phyloP scores from a whole-genome alignment of 139 green algal genomes.

The Edaphochlamys debaryana region DNA sequence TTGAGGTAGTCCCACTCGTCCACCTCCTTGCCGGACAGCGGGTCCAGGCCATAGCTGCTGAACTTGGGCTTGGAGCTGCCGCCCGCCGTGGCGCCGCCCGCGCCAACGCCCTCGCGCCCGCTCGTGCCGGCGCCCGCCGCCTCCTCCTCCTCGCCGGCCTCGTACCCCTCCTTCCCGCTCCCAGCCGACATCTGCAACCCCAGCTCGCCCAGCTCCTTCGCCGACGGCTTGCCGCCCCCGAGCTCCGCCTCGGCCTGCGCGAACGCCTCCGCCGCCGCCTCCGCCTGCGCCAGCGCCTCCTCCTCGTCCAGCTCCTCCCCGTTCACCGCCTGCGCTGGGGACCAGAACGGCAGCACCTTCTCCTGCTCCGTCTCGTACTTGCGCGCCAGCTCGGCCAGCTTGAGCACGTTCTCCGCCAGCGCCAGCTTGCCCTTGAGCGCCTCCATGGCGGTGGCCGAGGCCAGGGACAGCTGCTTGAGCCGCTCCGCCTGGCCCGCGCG shows the following conservation, averaged over 20 bases:
- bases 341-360: slow-evolving; percentile 80
- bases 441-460: slow-evolving; percentile 57
- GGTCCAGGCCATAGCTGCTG: slow-evolving; percentile 54
- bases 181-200: too few relatives aligned
- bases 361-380: slow-evolving; percentile 86
- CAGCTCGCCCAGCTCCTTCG: slow-evolving; percentile 24
- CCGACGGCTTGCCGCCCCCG: too few relatives aligned
- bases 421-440: slow-evolving; percentile 1
- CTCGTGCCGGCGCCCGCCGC: not conserved
- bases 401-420: slow-evolving; percentile 80
- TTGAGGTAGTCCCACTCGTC: slow-evolving; percentile 85
- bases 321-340: slow-evolving; percentile 51
- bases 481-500: slow-evolving; percentile 61
- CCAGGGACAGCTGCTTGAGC: slow-evolving; percentile 72
- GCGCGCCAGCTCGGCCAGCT: slow-evolving; percentile 79
- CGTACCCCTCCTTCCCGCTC: not conserved
- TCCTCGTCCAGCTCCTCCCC: not conserved
- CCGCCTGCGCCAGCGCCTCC: slow-evolving; percentile 2
- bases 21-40: slow-evolving; percentile 57
- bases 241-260: not conserved
- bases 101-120: not conserved
- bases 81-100: not conserved
- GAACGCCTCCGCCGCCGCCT: not conserved
- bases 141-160: not conserved
- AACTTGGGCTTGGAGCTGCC: not conserved